Evolutionary conservation across 768 basidiomycete genomes (phyloP), one percentile per base, ranked within the genome.

Genomic region (Mycena crocata): DNA sequence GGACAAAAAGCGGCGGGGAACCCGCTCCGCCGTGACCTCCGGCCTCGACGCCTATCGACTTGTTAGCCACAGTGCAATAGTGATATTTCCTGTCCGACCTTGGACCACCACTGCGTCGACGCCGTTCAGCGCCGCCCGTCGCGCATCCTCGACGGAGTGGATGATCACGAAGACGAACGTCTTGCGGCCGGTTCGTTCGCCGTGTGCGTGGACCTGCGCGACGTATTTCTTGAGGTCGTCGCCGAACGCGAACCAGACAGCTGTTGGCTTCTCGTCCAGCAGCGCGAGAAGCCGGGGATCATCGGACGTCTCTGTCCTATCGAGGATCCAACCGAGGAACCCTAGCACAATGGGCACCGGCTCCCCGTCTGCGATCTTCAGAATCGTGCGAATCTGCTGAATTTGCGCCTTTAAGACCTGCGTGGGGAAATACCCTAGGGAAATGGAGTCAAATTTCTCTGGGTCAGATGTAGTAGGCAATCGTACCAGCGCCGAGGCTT

Each of bases 201-300:
- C 76, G 51, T 76, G 76, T 21, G 74, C 74, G 44, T 85, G 85
- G 44, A 90, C 79, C 63, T 83, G 80, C 17, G 79, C 64, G 46
- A 90, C 80, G 82, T 90, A 91, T 51, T 80, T 76, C 15, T 79
- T 77, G 14, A 88, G 73, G 70, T 86, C 50, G 2, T 7, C 75
- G 1, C 90, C 89, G 69, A 90, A 90, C 0, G 87, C 83, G 42
- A 91, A 80, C 89, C 89, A 92, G 30, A 92, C 75, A 0, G 87
- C 86, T 2, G 75, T 78, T 5, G 88, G 84, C 3, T 77, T 76
- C 62, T 81, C 77, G 55, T 82, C 84, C 40, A 90, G 81, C n/a
- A 84, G 79, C 15, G 77, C 73, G 14, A 79, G 73, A 21, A 90
- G 73, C 26, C 84, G 61, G 6, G 76, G 77, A 35, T 80, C 77